Evolutionary conservation across 2,329 filamentous ascomycete genomes (phyloP).

Genomic region (Pseudovirgaria hyperparasitica): DNA sequence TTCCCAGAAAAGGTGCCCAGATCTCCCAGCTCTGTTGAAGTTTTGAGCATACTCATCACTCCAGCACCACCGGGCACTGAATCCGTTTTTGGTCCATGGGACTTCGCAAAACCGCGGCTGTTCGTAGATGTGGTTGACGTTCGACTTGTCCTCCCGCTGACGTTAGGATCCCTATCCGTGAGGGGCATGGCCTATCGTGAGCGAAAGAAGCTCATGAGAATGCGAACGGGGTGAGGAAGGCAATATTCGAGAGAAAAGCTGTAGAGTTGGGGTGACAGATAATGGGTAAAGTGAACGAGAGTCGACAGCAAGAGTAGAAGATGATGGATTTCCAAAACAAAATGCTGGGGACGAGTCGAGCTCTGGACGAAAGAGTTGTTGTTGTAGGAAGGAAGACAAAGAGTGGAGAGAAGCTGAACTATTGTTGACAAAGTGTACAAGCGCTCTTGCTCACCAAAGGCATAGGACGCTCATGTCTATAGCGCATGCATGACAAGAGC

Average conservation of each 20-base stretch:
- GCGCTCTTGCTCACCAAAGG: no score
- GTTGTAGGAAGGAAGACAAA: constrained; percentile 4
- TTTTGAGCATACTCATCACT: constrained; percentile 38
- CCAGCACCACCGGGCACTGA: constrained; percentile 23
- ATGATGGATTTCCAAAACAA: constrained; percentile 4
- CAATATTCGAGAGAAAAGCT: constrained; percentile 1
- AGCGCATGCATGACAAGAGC: no score
- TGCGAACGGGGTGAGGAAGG: neutral
- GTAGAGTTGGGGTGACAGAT: neutral
- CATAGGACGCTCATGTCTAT: no score
- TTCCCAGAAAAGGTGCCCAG: constrained; percentile 26
- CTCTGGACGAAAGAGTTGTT: constrained; percentile 3
- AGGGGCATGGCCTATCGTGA: constrained; percentile 24
- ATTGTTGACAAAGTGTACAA: neutral
- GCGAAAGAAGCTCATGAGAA: neutral
- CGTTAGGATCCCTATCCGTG: constrained; percentile 29
- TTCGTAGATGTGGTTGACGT: constrained; percentile 31
- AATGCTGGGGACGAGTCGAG: neutral
- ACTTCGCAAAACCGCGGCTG: constrained; percentile 20
- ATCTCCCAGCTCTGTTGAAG: constrained; percentile 35
- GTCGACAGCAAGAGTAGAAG: no score
- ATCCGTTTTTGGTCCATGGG: constrained; percentile 12
- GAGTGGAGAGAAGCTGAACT: constrained; percentile 3
- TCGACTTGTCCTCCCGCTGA: constrained; percentile 34
- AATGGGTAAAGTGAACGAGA: constrained; percentile 1